Base-by-base conservation (phyloP, 331 rosid genomes). In the Malus hybrid region DNA sequence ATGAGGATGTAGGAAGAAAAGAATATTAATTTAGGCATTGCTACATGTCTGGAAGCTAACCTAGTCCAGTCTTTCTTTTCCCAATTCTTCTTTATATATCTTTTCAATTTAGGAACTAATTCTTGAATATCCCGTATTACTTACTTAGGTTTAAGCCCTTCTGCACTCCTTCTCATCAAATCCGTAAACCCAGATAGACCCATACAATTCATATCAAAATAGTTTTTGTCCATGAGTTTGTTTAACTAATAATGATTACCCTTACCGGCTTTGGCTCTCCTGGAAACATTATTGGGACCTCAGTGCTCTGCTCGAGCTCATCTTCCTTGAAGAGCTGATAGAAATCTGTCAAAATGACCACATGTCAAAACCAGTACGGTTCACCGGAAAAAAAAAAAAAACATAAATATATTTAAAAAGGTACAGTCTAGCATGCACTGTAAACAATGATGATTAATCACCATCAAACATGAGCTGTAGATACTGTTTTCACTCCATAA, bases 281-380 rank as follows among this genome's bases (percentile, higher is more conserved):
- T 34, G 98, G 97, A 77, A 61, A 93, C 31, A 93, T 85, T 73
- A 93, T 90, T 70, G 65, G 95, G 88, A 93, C 97, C 82, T 87
- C 97, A 0, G 97, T 90, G 86, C 97, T 93, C 65, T 90, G 97
- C 80, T 93, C 97, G 78, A 89, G 39, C 54, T 90, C 97, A 71
- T 93, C 98, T 85, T 90, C 93, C 96, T 86, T 90, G 50, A 93
- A 89, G 16, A 93, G 98, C 76, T 89, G 93, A 75, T 90, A 93
- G 83, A 93, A 86, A 86, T 91, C 95, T 89, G 90, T 61, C 56
- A 42, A 67, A 34, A 75, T 68, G 8, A 63, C 50, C 36, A 36
- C 62, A 33, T 16, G 60, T 64, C 7, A 66, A 27, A 54, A 33
- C 72, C 33, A 28, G 36, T 33, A 66, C 10, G 11, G 22, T n/a